These are phyloP conservation scores for Boletus pseudo-olivaceus DNA, from an alignment of 768 basidiomycete species.

Conservation along the genomic window DNA sequence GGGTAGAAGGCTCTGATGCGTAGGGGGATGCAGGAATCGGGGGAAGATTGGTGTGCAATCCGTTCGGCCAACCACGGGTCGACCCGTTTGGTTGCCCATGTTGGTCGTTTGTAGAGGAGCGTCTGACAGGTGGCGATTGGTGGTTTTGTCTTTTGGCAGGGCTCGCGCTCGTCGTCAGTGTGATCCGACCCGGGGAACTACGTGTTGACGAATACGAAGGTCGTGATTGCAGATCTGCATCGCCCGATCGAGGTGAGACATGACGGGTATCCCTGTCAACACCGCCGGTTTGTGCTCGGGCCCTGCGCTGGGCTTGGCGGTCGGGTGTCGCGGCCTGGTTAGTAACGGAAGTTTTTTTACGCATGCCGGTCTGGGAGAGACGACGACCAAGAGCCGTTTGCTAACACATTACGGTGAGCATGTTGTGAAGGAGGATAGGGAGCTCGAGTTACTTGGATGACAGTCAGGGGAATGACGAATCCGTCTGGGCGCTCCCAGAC, in stretches of 20 bases:
- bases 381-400: conserved; percentile 72
- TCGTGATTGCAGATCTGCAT: conserved; percentile 25
- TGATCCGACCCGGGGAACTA: conserved; percentile 31
- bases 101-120: conserved; percentile 32
- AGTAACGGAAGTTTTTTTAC: conserved; percentile 11
- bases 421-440: not conserved
- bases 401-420: conserved; percentile 33
- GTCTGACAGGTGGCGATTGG: conserved; percentile 26
- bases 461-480: conserved; percentile 87
- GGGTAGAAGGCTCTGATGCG: conserved; percentile 55
- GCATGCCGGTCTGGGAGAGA: conserved; percentile 53
- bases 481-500: conserved; percentile 89
- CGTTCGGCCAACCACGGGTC: conserved; percentile 33
- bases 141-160: conserved; percentile 28
- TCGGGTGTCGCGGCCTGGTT: conserved; percentile 22
- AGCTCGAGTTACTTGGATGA: conserved; percentile 66
- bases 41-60: conserved; percentile 41
- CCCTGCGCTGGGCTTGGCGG: conserved; percentile 35
- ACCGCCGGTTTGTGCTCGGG: conserved; percentile 35
- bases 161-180: conserved; percentile 18
- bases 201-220: conserved; percentile 34
- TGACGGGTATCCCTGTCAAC: conserved; percentile 33
- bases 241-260: conserved; percentile 27
- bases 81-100: conserved; percentile 25
- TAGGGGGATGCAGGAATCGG: conserved; percentile 72